Percentiles rank a stretch among this genome's conserved stretches.
These are phyloP conservation scores for Forsythia suspensa DNA, from an alignment of 257 asterid genomes.

Conservation along the genomic window DNA sequence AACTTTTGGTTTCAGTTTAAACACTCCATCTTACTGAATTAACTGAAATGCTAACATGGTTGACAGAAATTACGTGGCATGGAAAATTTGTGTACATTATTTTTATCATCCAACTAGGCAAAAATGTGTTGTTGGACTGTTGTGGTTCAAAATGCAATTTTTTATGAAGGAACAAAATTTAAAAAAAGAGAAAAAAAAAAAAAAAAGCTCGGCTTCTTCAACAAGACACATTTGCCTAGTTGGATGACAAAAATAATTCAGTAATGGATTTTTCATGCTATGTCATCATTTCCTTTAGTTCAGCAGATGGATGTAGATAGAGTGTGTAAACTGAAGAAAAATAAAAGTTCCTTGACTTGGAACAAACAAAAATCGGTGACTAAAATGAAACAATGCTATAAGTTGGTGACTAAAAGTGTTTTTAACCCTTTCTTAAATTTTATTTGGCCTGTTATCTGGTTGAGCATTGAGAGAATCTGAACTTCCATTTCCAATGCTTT, in stretches of 20 bases:
- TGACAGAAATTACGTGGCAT: not conserved
- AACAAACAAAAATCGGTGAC: not conserved
- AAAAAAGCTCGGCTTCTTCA: not conserved
- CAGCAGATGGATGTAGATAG: not conserved
- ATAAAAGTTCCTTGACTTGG: not conserved
- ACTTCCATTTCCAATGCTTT: constrained; percentile 16
- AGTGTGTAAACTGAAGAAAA: not conserved
- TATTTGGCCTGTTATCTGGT: not conserved
- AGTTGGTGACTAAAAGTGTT: not conserved
- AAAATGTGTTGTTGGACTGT: not conserved
- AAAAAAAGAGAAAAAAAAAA: not conserved
- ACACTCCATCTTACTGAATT: not conserved
- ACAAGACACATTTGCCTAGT: not conserved
- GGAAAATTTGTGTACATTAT: not conserved
- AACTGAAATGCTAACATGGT: not conserved
- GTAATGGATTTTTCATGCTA: not conserved
- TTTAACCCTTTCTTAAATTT: not conserved
- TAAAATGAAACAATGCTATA: not conserved
- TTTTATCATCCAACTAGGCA: not conserved
- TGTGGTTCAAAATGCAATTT: not conserved
- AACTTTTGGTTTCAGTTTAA: not conserved
- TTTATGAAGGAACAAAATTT: not conserved
- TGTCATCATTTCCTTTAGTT: not conserved
- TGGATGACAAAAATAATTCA: not conserved
- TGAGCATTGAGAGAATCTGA: constrained; percentile 9